Evolutionary conservation across 2,329 filamentous ascomycete genomes (phyloP).

Genomic region (Apiospora rasikravindrae): DNA sequence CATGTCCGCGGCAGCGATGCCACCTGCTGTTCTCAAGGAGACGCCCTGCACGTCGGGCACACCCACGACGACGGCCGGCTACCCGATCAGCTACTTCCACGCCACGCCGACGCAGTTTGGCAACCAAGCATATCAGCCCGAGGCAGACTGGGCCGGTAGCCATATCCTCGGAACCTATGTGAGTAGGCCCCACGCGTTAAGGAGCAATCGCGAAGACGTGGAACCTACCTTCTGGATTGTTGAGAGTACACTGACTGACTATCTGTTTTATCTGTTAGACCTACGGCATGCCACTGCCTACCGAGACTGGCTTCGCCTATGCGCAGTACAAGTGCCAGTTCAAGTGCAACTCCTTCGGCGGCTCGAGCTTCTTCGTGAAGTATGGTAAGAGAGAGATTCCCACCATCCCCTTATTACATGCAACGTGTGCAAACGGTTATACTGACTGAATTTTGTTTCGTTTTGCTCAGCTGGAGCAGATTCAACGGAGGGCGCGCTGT

Average conservation of each 20-base stretch:
- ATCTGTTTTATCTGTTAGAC: slow-evolving; percentile 26
- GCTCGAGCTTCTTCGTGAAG: slow-evolving; percentile 38
- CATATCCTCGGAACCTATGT: slow-evolving; percentile 37
- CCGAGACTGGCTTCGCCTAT: slow-evolving; percentile 39
- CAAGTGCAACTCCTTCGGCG: slow-evolving; percentile 33
- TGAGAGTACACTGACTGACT: background rate
- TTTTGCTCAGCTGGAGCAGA: slow-evolving; percentile 19
- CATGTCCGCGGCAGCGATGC: background rate
- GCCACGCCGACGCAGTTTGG: slow-evolving; percentile 29
- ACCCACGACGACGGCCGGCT: slow-evolving; percentile 36
- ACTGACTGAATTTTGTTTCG: background rate
- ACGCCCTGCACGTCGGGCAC: slow-evolving; percentile 33
- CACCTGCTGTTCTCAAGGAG: background rate
- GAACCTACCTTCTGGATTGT: background rate
- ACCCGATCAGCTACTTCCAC: slow-evolving; percentile 36
- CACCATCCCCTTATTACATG: too few species aligned
- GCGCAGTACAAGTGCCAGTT: slow-evolving; percentile 42
- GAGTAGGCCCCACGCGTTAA: slow-evolving; percentile 20
- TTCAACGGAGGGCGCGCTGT: slow-evolving; percentile 29
- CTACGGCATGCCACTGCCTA: slow-evolving; percentile 34
- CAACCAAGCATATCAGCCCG: slow-evolving; percentile 33
- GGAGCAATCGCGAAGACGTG: background rate
- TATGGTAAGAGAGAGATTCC: slow-evolving; percentile 21
- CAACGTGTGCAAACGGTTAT: background rate
- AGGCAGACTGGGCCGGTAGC: slow-evolving; percentile 32